Base-by-base conservation (phyloP, 768 basidiomycete genomes). In the Boletus patriciae region DNA sequence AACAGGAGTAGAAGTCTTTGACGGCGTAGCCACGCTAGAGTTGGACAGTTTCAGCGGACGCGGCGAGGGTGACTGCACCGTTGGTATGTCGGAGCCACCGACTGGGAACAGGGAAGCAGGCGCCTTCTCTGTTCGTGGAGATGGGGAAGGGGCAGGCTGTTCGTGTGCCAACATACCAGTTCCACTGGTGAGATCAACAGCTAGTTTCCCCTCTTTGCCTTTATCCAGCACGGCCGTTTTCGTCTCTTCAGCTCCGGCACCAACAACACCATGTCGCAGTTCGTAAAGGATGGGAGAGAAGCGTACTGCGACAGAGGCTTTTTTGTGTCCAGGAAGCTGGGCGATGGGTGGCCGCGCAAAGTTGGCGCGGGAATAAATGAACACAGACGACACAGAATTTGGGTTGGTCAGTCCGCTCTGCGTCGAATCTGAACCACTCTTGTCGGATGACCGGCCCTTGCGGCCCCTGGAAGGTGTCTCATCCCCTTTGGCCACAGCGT, bases 211-310 rank as follows among this genome's bases (percentile, higher is more conserved):
- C 49, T 91, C 88, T 27, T 79, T 73, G 11, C 86, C 85, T 62
- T 81, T 83, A 53, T 92, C 88, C 43, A 95, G 70, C 2, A 82
- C 77, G 27, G 86, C 83, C n/a, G 77, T 78, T 62, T 81, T 80
- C 4, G 79, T 72, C 52, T 83, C 82, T 21, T 70, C 67, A 19
- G 50, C 51, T 12, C 70, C 73, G 4, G 67, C 59, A 18, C 71
- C 74, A 33, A 66, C 61, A 1, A 87, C 80, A 25, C 80, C 83
- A 10, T 80, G 78, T 25, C 96, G 80, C n/a, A 98, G 77, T 66
- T 98, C 94, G 66, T 94, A 98, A 41, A 99, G 72, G 21, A 98
- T 80, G 0, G 96, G 97, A 31, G 92, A 95, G 73, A 98, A 99
- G 45, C 87, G 80, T 37, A 99, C 94, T 1, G 92, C 96, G 3